Conservation (phyloP, 805 yeast genomes). For the Candida sanyiensis region DNA sequence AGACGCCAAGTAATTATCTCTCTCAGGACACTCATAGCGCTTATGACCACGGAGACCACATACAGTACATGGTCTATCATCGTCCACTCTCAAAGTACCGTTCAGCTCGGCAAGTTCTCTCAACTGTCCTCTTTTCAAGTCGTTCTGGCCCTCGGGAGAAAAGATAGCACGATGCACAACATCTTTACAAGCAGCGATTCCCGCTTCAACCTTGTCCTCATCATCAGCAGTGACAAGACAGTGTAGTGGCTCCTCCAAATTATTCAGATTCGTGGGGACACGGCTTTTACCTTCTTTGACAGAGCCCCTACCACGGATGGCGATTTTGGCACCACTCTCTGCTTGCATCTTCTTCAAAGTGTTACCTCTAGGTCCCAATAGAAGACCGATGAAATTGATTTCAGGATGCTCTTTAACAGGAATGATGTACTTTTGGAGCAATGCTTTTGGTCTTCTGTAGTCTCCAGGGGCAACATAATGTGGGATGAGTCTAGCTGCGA, state of each 20-base stretch:
- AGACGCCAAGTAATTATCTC: constrained; percentile 43
- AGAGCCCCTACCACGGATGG: constrained; percentile 92
- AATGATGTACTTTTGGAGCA: constrained; percentile 75
- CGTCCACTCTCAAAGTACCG: constrained; percentile 88
- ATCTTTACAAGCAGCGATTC: constrained; percentile 65
- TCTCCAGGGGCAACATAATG: constrained; percentile 75
- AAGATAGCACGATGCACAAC: constrained; percentile 78
- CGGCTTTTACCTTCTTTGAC: constrained; percentile 83
- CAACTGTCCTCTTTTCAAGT: constrained; percentile 82
- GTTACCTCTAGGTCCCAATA: constrained; percentile 94
- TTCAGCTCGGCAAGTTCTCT: constrained; percentile 89
- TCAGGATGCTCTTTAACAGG: constrained; percentile 87
- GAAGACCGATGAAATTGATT: constrained; percentile 84
- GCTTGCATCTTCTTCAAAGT: constrained; percentile 76
- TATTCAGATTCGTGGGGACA: constrained; percentile 33
- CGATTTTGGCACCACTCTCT: constrained; percentile 83
- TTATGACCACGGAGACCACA: constrained; percentile 68
- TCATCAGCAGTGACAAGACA: constrained; percentile 81
- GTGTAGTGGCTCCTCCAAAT: constrained; percentile 79
- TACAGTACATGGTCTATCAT: constrained; percentile 51
- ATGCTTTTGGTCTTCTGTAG: constrained; percentile 64
- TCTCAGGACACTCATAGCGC: constrained; percentile 57
- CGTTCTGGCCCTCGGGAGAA: constrained; percentile 92
- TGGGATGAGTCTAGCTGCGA: constrained; percentile 67
- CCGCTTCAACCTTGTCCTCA: constrained; percentile 69